Base-by-base conservation (phyloP, 345 rosid species). In the Boechera divaricarpa region DNA sequence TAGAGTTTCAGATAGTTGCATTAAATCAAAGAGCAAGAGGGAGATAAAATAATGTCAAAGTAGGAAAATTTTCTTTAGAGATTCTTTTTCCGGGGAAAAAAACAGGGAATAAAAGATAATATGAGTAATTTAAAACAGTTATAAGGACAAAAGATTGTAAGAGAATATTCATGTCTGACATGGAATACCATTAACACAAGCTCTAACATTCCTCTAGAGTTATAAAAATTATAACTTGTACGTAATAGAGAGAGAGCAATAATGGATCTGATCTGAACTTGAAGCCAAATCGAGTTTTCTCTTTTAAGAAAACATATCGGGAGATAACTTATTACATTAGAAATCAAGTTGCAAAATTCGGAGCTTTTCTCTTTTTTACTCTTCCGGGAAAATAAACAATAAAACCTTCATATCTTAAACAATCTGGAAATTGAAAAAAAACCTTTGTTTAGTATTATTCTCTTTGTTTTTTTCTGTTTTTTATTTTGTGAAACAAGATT, bases 51-150 rank as follows among this genome's bases (percentile, higher is more conserved):
- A 81, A 33, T 66, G 41, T 9, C 65, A 67, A 45, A 70, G 80
- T 83, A 59, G 71, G 60, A 75, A 62, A 55, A 4, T 21, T 51
- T 67, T 31, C 47, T 70, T 45, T 66, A 49, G 38, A 78, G 68
- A 77, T 74, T 67, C 71, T 10, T 55, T 80, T 77, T 80, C 63
- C 68, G 80, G 41, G 71, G 83, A 76, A 70, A 67, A 60, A 73
- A 77, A 83, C 74, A 69, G 57, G 67, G 39, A 51, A 74, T 58
- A 66, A 16, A 75, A 76, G 69, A 68, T 69, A 44, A 70, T 33
- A 47, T 26, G 3, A 52, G 41, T 48, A 7, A 21, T 70, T 77
- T 47, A 60, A 76, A 75, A 58, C 53, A 61, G 81, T 38, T 74
- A 72, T 9, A 53, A 76, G 68, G 67, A 78, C 69, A 83, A 64